phyloP scores from a whole-genome alignment of 2,329 filamentous ascomycete genomes.

The Emergomyces orientalis region DNA sequence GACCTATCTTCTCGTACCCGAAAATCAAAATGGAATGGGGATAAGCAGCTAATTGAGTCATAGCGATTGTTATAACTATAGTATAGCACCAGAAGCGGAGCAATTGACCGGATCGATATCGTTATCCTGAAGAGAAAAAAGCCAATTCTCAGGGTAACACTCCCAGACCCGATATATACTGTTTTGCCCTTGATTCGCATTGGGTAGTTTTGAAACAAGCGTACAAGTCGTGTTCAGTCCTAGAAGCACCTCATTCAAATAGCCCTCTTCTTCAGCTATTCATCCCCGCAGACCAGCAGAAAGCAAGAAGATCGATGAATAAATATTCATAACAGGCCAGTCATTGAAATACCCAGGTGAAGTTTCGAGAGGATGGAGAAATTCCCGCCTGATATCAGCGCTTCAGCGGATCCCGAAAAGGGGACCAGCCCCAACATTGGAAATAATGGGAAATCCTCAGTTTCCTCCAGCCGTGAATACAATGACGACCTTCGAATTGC shows the following conservation, averaged over 20 bases:
- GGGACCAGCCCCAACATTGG: background rate
- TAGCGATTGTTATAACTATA: background rate
- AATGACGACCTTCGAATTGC: background rate
- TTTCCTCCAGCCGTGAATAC: background rate
- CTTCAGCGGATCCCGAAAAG: background rate
- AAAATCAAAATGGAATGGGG: background rate
- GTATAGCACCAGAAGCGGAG: background rate
- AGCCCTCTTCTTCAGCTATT: too few relatives aligned
- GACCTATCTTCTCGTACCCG: background rate
- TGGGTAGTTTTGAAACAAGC: background rate
- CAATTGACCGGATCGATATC: background rate
- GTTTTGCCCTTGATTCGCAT: background rate
- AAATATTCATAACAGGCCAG: background rate
- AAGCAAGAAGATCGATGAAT: background rate
- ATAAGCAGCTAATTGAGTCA: background rate
- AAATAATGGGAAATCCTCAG: background rate
- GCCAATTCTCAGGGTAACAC: background rate
- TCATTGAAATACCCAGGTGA: background rate
- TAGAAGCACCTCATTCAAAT: background rate
- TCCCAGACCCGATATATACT: background rate
- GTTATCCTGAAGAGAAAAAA: background rate
- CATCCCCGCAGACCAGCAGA: background rate
- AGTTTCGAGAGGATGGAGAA: conserved; percentile 1
- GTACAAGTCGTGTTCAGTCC: background rate
- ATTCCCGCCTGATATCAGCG: background rate